Evolutionary conservation across 169 alveolate species (phyloP).

Genomic region (Hammondia hammondi): DNA sequence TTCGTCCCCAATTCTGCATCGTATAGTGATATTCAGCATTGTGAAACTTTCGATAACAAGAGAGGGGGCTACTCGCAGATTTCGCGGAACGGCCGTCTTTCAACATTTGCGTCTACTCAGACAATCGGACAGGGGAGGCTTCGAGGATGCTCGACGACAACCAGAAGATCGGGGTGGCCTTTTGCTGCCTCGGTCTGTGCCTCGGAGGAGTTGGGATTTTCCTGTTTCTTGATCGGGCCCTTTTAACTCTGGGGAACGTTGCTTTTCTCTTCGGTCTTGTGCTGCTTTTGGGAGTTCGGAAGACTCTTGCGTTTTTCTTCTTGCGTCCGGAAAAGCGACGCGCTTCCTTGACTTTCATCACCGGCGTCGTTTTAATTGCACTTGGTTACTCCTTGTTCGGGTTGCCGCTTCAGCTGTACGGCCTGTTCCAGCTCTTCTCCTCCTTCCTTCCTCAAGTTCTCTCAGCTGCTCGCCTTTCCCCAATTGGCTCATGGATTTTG

Average conservation of each 20-base stretch:
- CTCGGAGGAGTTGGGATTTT: constrained; percentile 67
- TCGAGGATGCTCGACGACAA: constrained; percentile 63
- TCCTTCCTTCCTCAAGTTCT: constrained; percentile 71
- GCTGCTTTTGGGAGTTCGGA: constrained; percentile 69
- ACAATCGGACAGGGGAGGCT: neutral
- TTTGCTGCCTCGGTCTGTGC: constrained; percentile 71
- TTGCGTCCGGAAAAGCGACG: constrained; percentile 68
- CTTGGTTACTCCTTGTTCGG: constrained; percentile 72
- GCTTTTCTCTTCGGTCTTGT: constrained; percentile 70
- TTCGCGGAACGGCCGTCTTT: neutral
- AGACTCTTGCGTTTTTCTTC: constrained; percentile 65
- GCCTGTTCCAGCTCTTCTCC: constrained; percentile 69
- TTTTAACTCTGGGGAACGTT: constrained; percentile 71
- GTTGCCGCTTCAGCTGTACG: constrained; percentile 70
- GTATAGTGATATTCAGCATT: neutral
- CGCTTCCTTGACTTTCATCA: constrained; percentile 64
- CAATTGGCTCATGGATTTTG: constrained; percentile 67
- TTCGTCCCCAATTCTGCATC: too few species aligned
- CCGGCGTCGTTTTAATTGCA: constrained; percentile 65
- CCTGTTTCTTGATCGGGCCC: constrained; percentile 70
- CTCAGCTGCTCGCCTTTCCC: constrained; percentile 64
- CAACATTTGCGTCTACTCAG: neutral
- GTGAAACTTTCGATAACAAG: neutral
- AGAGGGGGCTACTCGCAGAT: neutral
- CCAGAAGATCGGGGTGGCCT: constrained; percentile 75